These are phyloP conservation scores for Gaeumannomyces tritici DNA, from an alignment of 2,329 filamentous ascomycete species.

Conservation along the genomic window DNA sequence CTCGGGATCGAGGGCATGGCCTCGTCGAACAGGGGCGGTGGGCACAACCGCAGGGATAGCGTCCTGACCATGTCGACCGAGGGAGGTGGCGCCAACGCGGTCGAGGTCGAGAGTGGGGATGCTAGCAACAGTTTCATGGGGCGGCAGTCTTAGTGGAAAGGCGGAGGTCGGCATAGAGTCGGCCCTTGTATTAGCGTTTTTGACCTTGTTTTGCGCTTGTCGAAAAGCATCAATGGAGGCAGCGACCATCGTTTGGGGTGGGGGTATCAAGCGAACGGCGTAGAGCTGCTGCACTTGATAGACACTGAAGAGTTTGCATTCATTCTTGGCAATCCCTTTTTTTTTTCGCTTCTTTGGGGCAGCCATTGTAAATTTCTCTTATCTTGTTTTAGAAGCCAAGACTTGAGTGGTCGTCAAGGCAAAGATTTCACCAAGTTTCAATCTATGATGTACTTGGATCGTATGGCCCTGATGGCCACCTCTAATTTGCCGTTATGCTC, in stretches of 20 bases:
- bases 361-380: background rate
- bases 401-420: background rate
- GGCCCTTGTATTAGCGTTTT: background rate
- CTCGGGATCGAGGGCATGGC: slow-evolving; percentile 46
- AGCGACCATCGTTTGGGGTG: background rate
- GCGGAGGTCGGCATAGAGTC: background rate
- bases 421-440: background rate
- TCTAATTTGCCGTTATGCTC: no score
- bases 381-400: background rate
- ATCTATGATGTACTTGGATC: no score
- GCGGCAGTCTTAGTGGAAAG: slow-evolving; percentile 1
- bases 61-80: slow-evolving; percentile 10
- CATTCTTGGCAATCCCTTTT: background rate
- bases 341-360: background rate
- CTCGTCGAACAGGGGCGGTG: background rate
- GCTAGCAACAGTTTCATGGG: slow-evolving; percentile 15
- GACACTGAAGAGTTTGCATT: background rate
- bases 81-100: slow-evolving; percentile 2
- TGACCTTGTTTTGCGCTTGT: background rate
- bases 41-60: slow-evolving; percentile 9
- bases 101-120: slow-evolving; percentile 14
- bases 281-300: background rate
- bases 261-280: background rate
- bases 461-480: no score
- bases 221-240: background rate